Evolutionary conservation across 352 stramenopile species (phyloP).

Genomic region (Pythium brachiatum): DNA sequence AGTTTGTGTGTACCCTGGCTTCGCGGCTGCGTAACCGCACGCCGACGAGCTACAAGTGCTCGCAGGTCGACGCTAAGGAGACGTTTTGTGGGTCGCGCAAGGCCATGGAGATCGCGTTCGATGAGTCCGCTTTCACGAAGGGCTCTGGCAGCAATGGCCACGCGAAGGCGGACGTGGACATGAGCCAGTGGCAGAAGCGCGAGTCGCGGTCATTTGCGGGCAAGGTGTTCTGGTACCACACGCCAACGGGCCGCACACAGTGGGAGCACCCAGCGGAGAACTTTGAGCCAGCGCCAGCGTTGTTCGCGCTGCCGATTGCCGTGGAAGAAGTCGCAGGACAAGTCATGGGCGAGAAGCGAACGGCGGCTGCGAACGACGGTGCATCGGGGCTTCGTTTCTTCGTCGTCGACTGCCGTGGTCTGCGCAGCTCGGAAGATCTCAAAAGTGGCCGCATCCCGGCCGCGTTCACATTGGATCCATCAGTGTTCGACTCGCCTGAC

Average conservation of each 20-base stretch:
- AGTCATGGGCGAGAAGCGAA: slow-evolving; percentile 58
- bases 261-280: slow-evolving; percentile 76
- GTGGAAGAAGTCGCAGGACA: slow-evolving; percentile 66
- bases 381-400: slow-evolving; percentile 52
- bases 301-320: slow-evolving; percentile 67
- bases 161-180: slow-evolving; percentile 52
- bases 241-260: slow-evolving; percentile 67
- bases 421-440: slow-evolving; percentile 73
- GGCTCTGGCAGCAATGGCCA: slow-evolving; percentile 18
- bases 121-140: slow-evolving; percentile 26
- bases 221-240: slow-evolving; percentile 82
- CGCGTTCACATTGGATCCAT: slow-evolving; percentile 73
- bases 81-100: slow-evolving; percentile 48
- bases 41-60: slow-evolving; percentile 63
- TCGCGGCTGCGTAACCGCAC: slow-evolving; percentile 58
- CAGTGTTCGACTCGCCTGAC: slow-evolving; percentile 77
- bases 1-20: slow-evolving; percentile 62
- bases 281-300: slow-evolving; percentile 48
- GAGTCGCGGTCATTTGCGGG: slow-evolving; percentile 68
- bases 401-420: slow-evolving; percentile 69
- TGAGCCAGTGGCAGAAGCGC: slow-evolving; percentile 78
- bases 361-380: slow-evolving; percentile 18
- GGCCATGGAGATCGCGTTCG: slow-evolving; percentile 61
- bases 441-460: slow-evolving; percentile 78
- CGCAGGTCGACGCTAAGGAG: slow-evolving; percentile 38